Conservation (phyloP, 805 yeast genomes). For the Candida methanosorbosa region DNA sequence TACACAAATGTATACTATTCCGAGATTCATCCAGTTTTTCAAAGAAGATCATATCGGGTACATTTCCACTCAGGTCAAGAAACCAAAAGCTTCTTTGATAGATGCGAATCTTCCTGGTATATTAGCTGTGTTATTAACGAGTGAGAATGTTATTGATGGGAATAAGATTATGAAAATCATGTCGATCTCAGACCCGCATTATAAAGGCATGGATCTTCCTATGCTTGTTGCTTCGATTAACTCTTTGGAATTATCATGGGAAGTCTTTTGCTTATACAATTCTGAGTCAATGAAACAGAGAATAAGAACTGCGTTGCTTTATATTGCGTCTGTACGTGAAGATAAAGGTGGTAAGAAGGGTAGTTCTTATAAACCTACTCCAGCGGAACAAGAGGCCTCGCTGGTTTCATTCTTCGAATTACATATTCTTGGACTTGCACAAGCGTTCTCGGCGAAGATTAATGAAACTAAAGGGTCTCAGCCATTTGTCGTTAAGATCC, state of each 20-base stretch:
- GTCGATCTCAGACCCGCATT: constrained; percentile 42
- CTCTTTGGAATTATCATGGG: constrained; percentile 28
- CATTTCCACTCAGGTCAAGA: constrained; percentile 46
- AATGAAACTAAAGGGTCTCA: constrained; percentile 65
- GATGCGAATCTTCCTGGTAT: constrained; percentile 41
- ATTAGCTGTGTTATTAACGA: constrained; percentile 48
- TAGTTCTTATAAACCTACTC: too few species aligned
- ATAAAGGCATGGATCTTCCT: constrained; percentile 23
- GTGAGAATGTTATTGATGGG: constrained; percentile 39
- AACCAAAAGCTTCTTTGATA: constrained; percentile 38
- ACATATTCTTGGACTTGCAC: constrained; percentile 66
- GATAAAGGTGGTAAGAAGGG: constrained; percentile 6
- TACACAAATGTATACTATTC: constrained; percentile 68
- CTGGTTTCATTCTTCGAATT: constrained; percentile 1
- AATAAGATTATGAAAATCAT: constrained; percentile 43
- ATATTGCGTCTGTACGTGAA: constrained; percentile 13
- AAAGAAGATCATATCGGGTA: constrained; percentile 54
- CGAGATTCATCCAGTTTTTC: constrained; percentile 61
- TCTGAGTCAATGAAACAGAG: constrained; percentile 17
- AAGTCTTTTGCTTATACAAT: constrained; percentile 33
- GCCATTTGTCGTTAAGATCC: constrained; percentile 63
- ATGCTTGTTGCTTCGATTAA: constrained; percentile 21
- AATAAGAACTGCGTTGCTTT: constrained; percentile 33
- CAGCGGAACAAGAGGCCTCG: constrained; percentile 15
- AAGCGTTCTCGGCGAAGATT: constrained; percentile 69